Evolutionary conservation across 441 rosid genomes (phyloP), one percentile per base, ranked within the genome.

Genomic region (Syzygium malaccense): DNA sequence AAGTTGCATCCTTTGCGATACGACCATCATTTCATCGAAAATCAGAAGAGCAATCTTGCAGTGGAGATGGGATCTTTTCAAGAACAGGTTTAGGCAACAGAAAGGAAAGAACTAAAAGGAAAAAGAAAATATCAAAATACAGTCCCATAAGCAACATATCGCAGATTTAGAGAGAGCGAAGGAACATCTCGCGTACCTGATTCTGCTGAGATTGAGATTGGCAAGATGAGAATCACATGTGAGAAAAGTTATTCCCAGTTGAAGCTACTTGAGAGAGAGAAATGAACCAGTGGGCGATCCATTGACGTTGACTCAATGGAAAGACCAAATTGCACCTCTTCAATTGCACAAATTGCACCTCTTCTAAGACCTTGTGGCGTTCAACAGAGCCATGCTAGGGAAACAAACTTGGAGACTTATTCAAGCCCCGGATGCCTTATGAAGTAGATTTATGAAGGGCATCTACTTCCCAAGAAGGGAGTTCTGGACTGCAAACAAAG

Each of bases 191-290:
- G 71, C 11, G 20, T 15, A 64, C 71, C 71, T 64, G 37, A 64
- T 15, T n/a, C 20, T 0, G 3, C 10, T 6, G 33, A 60, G 18
- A 6, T 28, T 28, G 68, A 0, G 68, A 14, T 14, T 13, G 32
- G 68, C 32, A 60, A 60, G 32, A 60, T 60, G 9, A 60, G 33
- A 60, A 60, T 28, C 32, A 6, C 33, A 6, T 12, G 30, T 60
- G 18, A 0, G 71, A 17, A 62, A 62, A 62, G 5, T 3, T 3
- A n/a, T 28, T 7, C 20, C 3, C 33, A n/a, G 71, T 0, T 30
- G 33, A n/a, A 62, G 71, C 37, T 62, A n/a, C 71, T 14, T 0
- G 5, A n/a, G 0, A 62, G 5, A 15, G 37, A 0, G 11, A n/a
- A 14, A n/a, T 62, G 71, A 28, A 0, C 7, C 66, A 26, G 66